Percentiles rank a stretch among this genome's conserved stretches.
phyloP scores from a whole-genome alignment of 306 rosid species.

The Inga leiocalycina region DNA sequence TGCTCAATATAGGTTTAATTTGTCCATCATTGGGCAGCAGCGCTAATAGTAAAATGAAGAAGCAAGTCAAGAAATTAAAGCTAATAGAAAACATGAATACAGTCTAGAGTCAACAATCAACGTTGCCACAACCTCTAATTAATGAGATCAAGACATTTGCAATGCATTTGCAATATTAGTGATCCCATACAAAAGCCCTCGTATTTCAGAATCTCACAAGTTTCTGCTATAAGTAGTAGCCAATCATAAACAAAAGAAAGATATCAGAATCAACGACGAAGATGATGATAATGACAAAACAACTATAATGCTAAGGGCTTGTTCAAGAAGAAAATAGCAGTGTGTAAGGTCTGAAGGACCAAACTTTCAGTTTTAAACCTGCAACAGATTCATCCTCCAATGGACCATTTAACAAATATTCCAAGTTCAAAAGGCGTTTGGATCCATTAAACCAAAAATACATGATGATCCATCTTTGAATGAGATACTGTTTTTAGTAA shows the following conservation, averaged over 20 bases:
- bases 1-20: constrained; percentile 28
- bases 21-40: constrained; percentile 38
- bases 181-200: background rate
- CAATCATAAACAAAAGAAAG: background rate
- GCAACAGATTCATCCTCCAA: no score
- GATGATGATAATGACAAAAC: background rate
- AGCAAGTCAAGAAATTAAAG: background rate
- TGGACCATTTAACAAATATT: no score
- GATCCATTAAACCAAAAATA: no score
- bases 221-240: background rate
- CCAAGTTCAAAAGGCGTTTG: no score
- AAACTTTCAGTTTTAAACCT: no score
- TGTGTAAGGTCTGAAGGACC: background rate
- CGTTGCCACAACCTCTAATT: background rate
- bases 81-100: background rate
- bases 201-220: background rate
- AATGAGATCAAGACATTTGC: background rate
- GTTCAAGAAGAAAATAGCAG: background rate
- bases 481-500: no score
- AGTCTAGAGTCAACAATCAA: background rate
- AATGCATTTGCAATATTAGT: background rate
- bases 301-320: background rate
- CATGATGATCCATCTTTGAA: no score
- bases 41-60: background rate
- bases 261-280: background rate